These are phyloP conservation scores for Solanum infundibuliforme DNA, from an alignment of 257 asterid species.

Conservation along the genomic window DNA sequence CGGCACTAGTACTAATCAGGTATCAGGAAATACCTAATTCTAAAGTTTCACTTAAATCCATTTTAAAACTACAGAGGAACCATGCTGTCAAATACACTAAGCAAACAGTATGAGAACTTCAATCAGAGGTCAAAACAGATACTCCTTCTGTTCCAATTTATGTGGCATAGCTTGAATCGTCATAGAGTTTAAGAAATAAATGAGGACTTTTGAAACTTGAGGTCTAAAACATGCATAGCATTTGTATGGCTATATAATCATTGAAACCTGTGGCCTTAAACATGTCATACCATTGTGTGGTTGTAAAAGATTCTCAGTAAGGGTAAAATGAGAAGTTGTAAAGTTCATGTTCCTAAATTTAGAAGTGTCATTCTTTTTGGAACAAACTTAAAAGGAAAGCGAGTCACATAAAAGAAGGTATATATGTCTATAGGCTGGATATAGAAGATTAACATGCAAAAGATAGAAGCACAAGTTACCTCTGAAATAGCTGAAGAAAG, in stretches of 20 bases:
- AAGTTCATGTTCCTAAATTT: neutral
- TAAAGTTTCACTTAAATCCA: neutral
- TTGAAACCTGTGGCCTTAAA: neutral
- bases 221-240: neutral
- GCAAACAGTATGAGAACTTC: neutral
- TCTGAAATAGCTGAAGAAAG: constrained; percentile 74
- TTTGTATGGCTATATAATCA: neutral
- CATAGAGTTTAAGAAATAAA: neutral
- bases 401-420: neutral
- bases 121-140: neutral
- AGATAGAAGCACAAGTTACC: constrained; percentile 24
- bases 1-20: neutral
- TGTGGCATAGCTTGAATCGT: neutral
- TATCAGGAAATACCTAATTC: neutral
- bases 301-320: neutral
- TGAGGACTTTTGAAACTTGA: neutral
- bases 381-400: neutral
- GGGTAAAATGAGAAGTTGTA: neutral
- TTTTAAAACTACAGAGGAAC: neutral
- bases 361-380: neutral
- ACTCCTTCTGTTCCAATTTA: neutral
- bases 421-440: neutral
- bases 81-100: neutral
- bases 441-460: neutral
- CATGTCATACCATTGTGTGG: neutral